Evolutionary conservation across 2,329 filamentous ascomycete species (phyloP).

Genomic region (Diaporthe eres): DNA sequence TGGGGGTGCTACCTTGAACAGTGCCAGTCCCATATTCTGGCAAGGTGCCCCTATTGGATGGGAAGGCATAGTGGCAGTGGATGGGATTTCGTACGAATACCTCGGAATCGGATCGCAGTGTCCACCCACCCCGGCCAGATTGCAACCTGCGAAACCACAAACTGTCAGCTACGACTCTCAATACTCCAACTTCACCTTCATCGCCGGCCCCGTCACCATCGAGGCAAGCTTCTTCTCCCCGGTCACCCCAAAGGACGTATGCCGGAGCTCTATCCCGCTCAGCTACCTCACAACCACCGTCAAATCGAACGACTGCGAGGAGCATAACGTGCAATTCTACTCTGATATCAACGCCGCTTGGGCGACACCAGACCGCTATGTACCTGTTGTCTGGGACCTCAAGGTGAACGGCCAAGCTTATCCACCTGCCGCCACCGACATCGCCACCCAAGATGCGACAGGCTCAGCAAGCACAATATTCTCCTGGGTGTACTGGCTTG

Average conservation of each 20-base stretch:
- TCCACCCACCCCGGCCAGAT: constrained; percentile 51
- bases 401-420: constrained; percentile 48
- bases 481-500: constrained; percentile 41
- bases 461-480: constrained; percentile 33
- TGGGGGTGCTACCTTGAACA: constrained; percentile 78
- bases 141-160: constrained; percentile 40
- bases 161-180: constrained; percentile 44
- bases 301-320: constrained; percentile 65
- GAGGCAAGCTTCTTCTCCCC: constrained; percentile 73
- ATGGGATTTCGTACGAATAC: constrained; percentile 55
- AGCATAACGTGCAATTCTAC: constrained; percentile 68
- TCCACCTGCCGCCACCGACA: constrained; percentile 57
- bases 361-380: constrained; percentile 79
- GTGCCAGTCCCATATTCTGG: constrained; percentile 71
- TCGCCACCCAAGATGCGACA: constrained; percentile 10
- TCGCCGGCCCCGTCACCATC: constrained; percentile 52
- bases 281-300: constrained; percentile 80
- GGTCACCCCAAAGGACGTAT: constrained; percentile 81
- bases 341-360: constrained; percentile 79
- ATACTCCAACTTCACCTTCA: constrained; percentile 46
- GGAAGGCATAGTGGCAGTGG: constrained; percentile 43
- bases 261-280: constrained; percentile 83
- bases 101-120: constrained; percentile 59
- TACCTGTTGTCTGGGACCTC: constrained; percentile 76
- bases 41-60: constrained; percentile 39